Evolutionary conservation across 1,284 basidiomycete species (phyloP).

Genomic region (Leccinum pachyderme): DNA sequence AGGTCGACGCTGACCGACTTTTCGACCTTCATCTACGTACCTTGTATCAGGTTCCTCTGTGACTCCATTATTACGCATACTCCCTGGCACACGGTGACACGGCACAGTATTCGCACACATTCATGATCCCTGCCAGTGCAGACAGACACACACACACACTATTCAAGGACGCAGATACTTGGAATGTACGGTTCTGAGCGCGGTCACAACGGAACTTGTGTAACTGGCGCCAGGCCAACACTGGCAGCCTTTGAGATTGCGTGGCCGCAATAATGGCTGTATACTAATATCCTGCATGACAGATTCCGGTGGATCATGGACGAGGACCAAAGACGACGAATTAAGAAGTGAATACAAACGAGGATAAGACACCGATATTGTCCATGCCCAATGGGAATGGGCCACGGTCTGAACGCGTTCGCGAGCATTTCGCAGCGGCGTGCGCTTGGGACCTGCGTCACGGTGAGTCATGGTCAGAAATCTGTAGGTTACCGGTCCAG

Average conservation of each 20-base stretch:
- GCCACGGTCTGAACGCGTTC: background rate
- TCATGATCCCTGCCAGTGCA: background rate
- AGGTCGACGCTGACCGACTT: background rate
- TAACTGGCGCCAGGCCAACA: background rate
- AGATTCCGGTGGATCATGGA: background rate
- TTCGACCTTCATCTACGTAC: background rate
- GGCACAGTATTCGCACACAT: background rate
- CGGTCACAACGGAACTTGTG: background rate
- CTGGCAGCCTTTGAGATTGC: background rate
- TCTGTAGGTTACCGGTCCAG: background rate
- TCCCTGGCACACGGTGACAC: background rate
- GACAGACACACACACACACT: background rate
- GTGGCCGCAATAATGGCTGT: background rate
- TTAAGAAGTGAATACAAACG: background rate
- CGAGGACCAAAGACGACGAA: background rate
- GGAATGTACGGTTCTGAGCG: background rate
- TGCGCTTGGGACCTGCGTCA: background rate
- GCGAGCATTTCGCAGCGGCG: background rate
- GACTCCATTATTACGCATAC: background rate
- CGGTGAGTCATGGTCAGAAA: background rate
- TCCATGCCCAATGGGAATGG: background rate
- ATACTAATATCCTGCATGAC: background rate
- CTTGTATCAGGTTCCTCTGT: background rate
- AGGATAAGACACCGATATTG: background rate
- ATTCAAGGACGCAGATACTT: background rate